phyloP scores from a whole-genome alignment of 495 filamentous ascomycete species.

The Aspergillus incahuasiensis region DNA sequence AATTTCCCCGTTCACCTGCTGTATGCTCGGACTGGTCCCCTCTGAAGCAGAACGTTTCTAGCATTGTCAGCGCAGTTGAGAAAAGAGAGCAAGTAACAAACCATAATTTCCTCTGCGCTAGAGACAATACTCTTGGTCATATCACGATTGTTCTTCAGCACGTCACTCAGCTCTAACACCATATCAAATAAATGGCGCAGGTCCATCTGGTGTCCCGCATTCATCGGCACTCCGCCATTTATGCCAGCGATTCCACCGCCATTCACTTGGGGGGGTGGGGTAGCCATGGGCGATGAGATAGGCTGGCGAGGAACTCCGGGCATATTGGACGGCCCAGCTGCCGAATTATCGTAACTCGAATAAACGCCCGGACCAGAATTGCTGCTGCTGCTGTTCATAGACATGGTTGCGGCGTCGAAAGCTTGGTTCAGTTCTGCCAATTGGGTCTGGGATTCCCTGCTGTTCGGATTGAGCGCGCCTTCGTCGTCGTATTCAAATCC shows the following conservation, averaged over 20 bases:
- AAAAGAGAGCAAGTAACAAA: constrained; percentile 19
- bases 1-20: constrained; percentile 48
- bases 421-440: constrained; percentile 36
- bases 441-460: constrained; percentile 28
- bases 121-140: constrained; percentile 69
- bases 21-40: constrained; percentile 36
- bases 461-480: constrained; percentile 18
- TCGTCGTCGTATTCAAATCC: constrained; percentile 32
- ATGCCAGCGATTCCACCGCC: constrained; percentile 55
- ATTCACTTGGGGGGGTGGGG: constrained; percentile 45
- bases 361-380: constrained; percentile 29
- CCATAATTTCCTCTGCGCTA: constrained; percentile 59
- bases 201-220: constrained; percentile 82
- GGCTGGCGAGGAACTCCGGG: constrained; percentile 35
- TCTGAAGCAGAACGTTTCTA: constrained; percentile 44
- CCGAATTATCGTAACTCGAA: constrained; percentile 31
- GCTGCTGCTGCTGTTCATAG: constrained; percentile 32
- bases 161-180: constrained; percentile 73
- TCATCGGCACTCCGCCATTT: constrained; percentile 56
- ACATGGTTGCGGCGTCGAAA: constrained; percentile 33
- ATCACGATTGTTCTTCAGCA: constrained; percentile 72
- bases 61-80: constrained; percentile 14
- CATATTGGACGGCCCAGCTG: constrained; percentile 29
- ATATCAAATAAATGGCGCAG: constrained; percentile 79
- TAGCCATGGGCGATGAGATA: constrained; percentile 31